Evolutionary conservation across 2,329 filamentous ascomycete species (phyloP).

Genomic region (Fusarium gaditjirri): DNA sequence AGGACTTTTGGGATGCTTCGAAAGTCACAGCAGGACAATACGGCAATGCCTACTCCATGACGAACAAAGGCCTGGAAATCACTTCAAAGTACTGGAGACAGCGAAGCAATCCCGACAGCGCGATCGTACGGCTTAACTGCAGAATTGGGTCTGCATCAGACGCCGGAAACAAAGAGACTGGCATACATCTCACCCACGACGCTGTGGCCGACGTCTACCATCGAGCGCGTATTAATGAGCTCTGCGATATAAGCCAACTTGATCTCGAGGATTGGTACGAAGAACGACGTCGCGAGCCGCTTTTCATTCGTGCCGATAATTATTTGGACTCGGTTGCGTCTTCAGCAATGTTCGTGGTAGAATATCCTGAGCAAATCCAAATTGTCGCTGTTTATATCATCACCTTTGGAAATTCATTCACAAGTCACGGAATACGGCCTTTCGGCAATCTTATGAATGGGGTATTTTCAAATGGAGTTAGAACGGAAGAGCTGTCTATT

Average conservation of each 20-base stretch:
- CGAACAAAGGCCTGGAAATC: neutral
- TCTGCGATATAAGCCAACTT: neutral
- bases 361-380: neutral
- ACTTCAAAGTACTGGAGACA: neutral
- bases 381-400: neutral
- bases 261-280: neutral
- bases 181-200: neutral
- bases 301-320: neutral
- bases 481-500: fast-evolving
- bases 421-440: fast-evolving
- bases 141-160: neutral
- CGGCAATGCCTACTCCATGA: neutral
- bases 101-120: neutral
- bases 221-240: neutral
- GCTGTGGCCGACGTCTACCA: neutral
- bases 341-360: fast-evolving
- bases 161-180: neutral
- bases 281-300: neutral
- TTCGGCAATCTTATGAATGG: fast-evolving
- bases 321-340: fast-evolving
- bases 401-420: fast-evolving
- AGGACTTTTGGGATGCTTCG: neutral
- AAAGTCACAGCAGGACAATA: neutral
- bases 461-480: fast-evolving
- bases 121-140: neutral